A percentile compares a stretch with the other conserved stretches of the same genome.
These are phyloP conservation scores for Amanita inopinata DNA, from an alignment of 768 basidiomycete species.

Conservation along the genomic window DNA sequence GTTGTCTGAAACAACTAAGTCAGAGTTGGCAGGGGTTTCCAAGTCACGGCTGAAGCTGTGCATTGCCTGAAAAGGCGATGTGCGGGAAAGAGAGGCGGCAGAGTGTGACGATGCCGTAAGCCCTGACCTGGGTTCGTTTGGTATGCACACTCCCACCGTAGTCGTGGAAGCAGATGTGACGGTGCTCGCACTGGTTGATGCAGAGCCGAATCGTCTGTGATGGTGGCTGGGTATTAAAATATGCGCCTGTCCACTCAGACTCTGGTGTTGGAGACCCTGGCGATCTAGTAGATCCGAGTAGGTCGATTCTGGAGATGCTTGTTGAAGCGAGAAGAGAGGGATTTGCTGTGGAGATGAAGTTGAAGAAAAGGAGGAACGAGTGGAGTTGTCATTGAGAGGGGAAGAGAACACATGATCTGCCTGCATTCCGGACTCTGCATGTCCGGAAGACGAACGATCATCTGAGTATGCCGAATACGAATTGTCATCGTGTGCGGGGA, in stretches of 20 bases:
- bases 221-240: not conserved
- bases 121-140: not conserved
- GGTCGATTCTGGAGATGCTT: not conserved
- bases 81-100: not conserved
- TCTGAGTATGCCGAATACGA: not conserved
- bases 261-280: not conserved
- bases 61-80: not conserved
- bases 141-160: not conserved
- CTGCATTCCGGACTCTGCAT: not conserved
- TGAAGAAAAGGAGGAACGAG: constrained; percentile 3
- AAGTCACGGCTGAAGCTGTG: not conserved
- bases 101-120: not conserved
- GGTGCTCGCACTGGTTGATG: constrained; percentile 3
- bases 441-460: not conserved
- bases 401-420: not conserved
- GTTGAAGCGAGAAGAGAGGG: not conserved
- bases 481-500: constrained; percentile 3
- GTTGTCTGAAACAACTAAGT: not conserved
- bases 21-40: not conserved
- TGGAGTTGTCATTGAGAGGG: constrained; percentile 7
- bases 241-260: constrained; percentile 2
- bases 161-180: constrained; percentile 3
- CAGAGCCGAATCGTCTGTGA: not conserved
- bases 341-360: not conserved
- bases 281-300: too few species aligned